These are phyloP conservation scores for Tephrocybe sp. DNA, from an alignment of 768 basidiomycete genomes.

Conservation along the genomic window DNA sequence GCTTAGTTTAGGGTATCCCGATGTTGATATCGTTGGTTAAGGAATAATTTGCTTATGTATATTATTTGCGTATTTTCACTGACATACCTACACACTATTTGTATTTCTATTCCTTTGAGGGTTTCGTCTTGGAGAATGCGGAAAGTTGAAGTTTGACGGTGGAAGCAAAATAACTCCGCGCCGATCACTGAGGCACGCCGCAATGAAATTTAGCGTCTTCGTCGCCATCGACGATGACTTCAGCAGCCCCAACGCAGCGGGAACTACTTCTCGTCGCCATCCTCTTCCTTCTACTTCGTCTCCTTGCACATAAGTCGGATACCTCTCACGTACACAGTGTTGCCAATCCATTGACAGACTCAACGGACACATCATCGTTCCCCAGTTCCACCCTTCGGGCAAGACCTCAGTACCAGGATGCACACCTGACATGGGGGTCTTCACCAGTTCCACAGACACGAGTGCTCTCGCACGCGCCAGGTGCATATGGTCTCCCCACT, in stretches of 20 bases:
- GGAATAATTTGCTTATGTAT: not conserved
- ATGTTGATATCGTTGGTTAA: constrained; percentile 9
- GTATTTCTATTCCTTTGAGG: not conserved
- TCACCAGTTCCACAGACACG: constrained; percentile 55
- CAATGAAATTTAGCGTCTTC: not conserved
- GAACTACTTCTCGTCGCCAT: constrained; percentile 52
- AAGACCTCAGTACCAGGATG: constrained; percentile 17
- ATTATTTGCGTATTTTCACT: not conserved
- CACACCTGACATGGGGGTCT: constrained; percentile 38
- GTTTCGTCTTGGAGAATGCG: not conserved
- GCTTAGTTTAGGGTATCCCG: constrained; percentile 17
- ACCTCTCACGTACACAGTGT: constrained; percentile 10
- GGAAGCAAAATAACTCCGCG: too few relatives aligned
- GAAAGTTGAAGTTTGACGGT: too few relatives aligned
- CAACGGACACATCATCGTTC: constrained; percentile 10
- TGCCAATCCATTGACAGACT: constrained; percentile 7
- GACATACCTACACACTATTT: not conserved
- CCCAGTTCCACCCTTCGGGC: constrained; percentile 8
- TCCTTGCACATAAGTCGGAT: constrained; percentile 32
- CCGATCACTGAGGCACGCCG: too few relatives aligned
- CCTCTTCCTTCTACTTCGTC: constrained; percentile 47
- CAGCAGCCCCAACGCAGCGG: constrained; percentile 51
- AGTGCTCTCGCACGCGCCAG: constrained; percentile 75
- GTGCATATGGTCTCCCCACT: constrained; percentile 34
- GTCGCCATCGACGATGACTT: constrained; percentile 25